These are phyloP conservation scores for Berkeleyomyces basicola DNA, from an alignment of 2,329 filamentous ascomycete genomes.

Conservation along the genomic window DNA sequence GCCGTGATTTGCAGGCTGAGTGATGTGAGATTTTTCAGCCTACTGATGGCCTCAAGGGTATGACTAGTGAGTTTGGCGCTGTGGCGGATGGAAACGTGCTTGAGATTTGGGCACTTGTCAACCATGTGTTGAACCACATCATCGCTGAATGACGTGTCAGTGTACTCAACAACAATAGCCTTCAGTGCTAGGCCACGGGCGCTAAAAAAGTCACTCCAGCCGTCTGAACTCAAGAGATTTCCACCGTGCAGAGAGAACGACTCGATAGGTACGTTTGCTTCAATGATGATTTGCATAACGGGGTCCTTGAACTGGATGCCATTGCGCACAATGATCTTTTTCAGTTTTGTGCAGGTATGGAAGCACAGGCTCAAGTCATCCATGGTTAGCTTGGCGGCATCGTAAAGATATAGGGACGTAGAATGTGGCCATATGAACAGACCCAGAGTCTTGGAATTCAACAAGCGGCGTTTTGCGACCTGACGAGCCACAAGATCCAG, in stretches of 20 bases:
- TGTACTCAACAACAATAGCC: conserved; percentile 62
- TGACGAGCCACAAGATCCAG: conserved; percentile 35
- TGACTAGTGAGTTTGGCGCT: conserved; percentile 57
- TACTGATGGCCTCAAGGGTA: conserved; percentile 48
- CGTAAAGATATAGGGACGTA: conserved; percentile 38
- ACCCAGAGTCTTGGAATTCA: conserved; percentile 36
- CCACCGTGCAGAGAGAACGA: conserved; percentile 66
- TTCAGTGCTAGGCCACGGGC: conserved; percentile 49
- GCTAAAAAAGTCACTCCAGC: conserved; percentile 56
- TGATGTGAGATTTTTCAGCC: conserved; percentile 50
- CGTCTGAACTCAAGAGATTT: conserved; percentile 62
- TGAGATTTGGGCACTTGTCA: conserved; percentile 48
- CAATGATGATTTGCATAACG: conserved; percentile 65
- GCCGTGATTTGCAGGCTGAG: conserved; percentile 54
- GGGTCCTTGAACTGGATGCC: conserved; percentile 84
- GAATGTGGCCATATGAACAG: conserved; percentile 38
- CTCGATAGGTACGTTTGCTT: conserved; percentile 51
- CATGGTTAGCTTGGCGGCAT: conserved; percentile 46
- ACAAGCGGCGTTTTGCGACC: conserved; percentile 33
- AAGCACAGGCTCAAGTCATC: conserved; percentile 73
- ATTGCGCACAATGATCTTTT: conserved; percentile 59
- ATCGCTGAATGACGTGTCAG: conserved; percentile 68
- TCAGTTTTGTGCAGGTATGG: conserved; percentile 51
- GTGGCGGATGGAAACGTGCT: conserved; percentile 62
- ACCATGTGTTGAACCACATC: conserved; percentile 46